A percentile compares a stretch with the other conserved stretches of the same genome.
These are phyloP conservation scores for Hydrangea macrophylla DNA, from an alignment of 148 eudicot species.

Conservation along the genomic window DNA sequence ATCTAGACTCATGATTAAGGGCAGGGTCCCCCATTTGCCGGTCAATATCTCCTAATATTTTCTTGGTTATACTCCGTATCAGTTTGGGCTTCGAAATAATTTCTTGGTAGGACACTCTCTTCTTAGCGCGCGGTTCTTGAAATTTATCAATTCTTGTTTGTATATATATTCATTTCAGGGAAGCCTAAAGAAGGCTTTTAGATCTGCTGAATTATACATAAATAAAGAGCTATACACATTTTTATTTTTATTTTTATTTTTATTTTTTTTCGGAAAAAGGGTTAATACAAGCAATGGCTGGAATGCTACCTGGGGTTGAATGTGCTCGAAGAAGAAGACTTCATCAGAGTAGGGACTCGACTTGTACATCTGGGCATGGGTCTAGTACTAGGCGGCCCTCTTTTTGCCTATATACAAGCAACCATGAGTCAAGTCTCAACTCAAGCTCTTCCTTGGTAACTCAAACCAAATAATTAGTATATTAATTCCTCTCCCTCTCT, in stretches of 20 bases:
- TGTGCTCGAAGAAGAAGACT: constrained; percentile 53
- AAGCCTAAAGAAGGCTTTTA: too few relatives aligned
- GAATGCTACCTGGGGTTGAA: constrained; percentile 68
- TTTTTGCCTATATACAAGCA: constrained; percentile 32
- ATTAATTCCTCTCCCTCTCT: too few relatives aligned
- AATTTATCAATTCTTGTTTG: neutral
- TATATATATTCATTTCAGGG: too few relatives aligned
- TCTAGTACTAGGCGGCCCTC: constrained; percentile 26
- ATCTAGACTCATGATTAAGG: neutral
- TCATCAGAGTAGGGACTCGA: constrained; percentile 26
- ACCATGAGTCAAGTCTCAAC: constrained; percentile 16
- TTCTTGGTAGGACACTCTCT: neutral
- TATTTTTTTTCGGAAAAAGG: too few relatives aligned
- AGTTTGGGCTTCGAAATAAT: too few relatives aligned
- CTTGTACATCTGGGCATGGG: neutral
- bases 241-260: too few relatives aligned
- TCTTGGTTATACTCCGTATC: neutral
- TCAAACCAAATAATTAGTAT: too few relatives aligned
- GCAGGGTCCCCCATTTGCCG: neutral
- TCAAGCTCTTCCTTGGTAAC: constrained; percentile 17
- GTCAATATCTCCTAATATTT: neutral
- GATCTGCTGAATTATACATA: too few relatives aligned
- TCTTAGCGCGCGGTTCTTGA: neutral
- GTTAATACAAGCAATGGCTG: too few relatives aligned
- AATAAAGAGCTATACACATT: neutral